Conservation (phyloP, 768 basidiomycete genomes). For the Lactarius indigo region DNA sequence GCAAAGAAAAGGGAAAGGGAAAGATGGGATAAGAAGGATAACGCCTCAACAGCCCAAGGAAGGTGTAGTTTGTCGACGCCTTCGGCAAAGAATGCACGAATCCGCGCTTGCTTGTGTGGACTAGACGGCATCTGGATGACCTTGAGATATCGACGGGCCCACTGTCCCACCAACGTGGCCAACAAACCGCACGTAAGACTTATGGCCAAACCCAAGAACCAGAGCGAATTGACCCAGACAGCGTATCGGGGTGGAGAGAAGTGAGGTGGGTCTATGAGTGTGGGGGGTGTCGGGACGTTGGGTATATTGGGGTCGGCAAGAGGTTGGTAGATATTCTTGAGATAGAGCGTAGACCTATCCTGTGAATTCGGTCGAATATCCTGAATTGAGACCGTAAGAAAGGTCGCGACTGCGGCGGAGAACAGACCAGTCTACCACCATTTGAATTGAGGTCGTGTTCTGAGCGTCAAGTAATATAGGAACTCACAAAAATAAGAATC, state of each 20-base stretch:
- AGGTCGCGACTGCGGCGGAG: no score
- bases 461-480: no score
- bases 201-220: background rate
- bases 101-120: background rate
- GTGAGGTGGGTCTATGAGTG: background rate
- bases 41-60: background rate
- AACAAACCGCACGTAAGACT: background rate
- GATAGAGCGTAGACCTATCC: no score
- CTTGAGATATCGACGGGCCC: background rate
- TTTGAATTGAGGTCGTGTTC: no score
- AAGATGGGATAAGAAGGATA: slow-evolving; percentile 7
- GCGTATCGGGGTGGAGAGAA: background rate
- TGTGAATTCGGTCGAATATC: no score
- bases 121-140: background rate
- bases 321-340: background rate
- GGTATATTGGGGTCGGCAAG: background rate
- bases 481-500: no score
- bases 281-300: background rate
- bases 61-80: background rate
- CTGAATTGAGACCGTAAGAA: no score
- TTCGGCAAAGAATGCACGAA: background rate
- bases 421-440: no score
- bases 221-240: background rate
- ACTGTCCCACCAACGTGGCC: background rate
- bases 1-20: slow-evolving; percentile 6